Conservation (phyloP, 768 basidiomycete species). For the Amyloporia xantha region DNA sequence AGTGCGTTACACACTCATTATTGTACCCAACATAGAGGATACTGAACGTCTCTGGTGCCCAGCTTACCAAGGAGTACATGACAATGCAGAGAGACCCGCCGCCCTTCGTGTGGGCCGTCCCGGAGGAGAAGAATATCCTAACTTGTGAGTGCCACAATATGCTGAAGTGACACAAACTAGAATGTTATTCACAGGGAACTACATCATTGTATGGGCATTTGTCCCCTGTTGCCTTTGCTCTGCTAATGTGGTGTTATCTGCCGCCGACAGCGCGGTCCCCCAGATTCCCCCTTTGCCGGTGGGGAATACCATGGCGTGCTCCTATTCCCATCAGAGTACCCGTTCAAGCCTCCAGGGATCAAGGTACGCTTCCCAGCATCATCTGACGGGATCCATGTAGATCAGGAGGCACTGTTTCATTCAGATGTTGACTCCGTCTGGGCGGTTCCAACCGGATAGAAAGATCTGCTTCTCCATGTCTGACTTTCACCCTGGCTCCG, state of each 20-base stretch:
- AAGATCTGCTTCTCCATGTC: conserved; percentile 99
- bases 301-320: conserved; percentile 95
- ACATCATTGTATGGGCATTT: conserved; percentile 69
- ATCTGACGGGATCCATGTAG: neutral
- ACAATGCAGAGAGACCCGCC: conserved; percentile 91
- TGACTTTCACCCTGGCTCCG: conserved; percentile 86
- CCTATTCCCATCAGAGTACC: conserved; percentile 90
- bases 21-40: neutral
- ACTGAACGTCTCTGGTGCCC: conserved; percentile 11
- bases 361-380: conserved; percentile 48
- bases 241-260: conserved; percentile 9
- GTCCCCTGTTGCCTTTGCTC: neutral
- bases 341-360: conserved; percentile 95
- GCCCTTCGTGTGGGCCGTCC: conserved; percentile 91
- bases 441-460: conserved; percentile 84
- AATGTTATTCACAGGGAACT: conserved; percentile 65
- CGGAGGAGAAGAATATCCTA: conserved; percentile 96
- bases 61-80: conserved; percentile 86
- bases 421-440: conserved; percentile 88
- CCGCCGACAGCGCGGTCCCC: conserved; percentile 71
- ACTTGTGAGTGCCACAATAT: conserved; percentile 58
- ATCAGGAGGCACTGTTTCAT: neutral
- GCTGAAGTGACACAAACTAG: neutral
- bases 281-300: conserved; percentile 83
- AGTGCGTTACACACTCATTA: conserved; percentile 33